Conservation (phyloP, 2,329 filamentous ascomycete genomes). For the Nothopassalora personata region DNA sequence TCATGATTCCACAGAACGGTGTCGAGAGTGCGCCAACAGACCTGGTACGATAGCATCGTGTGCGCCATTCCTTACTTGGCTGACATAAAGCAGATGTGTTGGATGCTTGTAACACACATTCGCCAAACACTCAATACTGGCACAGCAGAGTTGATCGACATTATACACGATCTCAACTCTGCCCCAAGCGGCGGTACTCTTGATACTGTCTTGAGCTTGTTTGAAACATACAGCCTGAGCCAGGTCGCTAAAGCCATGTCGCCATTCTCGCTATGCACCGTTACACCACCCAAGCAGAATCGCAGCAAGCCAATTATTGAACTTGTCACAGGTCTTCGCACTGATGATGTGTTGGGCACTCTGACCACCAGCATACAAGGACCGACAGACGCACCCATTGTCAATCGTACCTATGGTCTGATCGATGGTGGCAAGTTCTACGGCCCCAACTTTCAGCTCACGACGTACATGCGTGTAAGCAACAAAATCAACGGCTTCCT, state of each 20-base stretch:
- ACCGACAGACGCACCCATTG: constrained; percentile 51
- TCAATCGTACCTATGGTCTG: constrained; percentile 56
- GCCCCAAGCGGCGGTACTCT: constrained; percentile 56
- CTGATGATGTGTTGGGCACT: constrained; percentile 53
- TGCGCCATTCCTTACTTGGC: not conserved
- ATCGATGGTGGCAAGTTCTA: constrained; percentile 50
- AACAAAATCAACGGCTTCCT: constrained; percentile 45
- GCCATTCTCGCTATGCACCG: constrained; percentile 49
- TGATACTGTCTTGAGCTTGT: constrained; percentile 57
- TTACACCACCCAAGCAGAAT: constrained; percentile 31
- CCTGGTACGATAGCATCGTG: constrained; percentile 24
- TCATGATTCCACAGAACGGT: constrained; percentile 58
- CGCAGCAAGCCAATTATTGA: constrained; percentile 34
- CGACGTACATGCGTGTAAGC: constrained; percentile 51
- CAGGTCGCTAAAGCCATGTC: constrained; percentile 45
- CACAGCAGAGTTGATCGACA: constrained; percentile 48
- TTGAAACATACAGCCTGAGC: constrained; percentile 44
- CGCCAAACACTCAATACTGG: constrained; percentile 46
- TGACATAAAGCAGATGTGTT: constrained; percentile 34
- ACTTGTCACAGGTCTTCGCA: constrained; percentile 48
- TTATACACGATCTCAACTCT: constrained; percentile 51
- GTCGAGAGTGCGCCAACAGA: constrained; percentile 59
- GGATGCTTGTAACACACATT: constrained; percentile 49
- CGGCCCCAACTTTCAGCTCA: constrained; percentile 54
- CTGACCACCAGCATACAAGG: constrained; percentile 52